A percentile compares a stretch with the other conserved stretches of the same genome.
These are phyloP conservation scores for Fusarium sp. DNA, from an alignment of 2,329 filamentous ascomycete species.

Conservation along the genomic window DNA sequence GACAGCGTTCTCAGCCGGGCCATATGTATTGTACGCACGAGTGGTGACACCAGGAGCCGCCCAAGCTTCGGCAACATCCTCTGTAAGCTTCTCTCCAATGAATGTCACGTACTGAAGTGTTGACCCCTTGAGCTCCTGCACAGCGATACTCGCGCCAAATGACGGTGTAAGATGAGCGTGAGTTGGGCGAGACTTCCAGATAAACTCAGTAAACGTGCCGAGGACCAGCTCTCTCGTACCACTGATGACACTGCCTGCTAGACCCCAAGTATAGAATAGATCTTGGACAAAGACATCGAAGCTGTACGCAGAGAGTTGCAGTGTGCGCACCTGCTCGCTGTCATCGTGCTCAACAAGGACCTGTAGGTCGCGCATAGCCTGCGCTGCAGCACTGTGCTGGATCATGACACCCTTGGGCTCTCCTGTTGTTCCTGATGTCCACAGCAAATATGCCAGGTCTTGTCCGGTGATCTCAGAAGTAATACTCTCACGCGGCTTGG, in stretches of 20 bases:
- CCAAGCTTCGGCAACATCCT: slow-evolving; percentile 31
- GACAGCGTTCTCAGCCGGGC: slow-evolving; percentile 22
- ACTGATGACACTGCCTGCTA: slow-evolving; percentile 14
- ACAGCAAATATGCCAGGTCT: slow-evolving; percentile 23
- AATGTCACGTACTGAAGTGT: slow-evolving; percentile 26
- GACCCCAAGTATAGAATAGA: slow-evolving; percentile 25
- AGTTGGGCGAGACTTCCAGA: slow-evolving; percentile 24
- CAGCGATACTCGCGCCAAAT: slow-evolving; percentile 26
- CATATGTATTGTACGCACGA: slow-evolving; percentile 27
- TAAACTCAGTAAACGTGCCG: slow-evolving; percentile 28
- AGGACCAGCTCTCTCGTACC: slow-evolving; percentile 25
- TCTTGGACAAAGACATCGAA: slow-evolving; percentile 35
- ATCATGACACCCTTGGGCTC: slow-evolving; percentile 36
- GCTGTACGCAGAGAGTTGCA: slow-evolving; percentile 29
- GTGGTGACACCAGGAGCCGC: slow-evolving; percentile 20
- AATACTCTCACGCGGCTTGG: background rate
- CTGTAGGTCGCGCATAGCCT: slow-evolving; percentile 29
- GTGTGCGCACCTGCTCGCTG: slow-evolving; percentile 14
- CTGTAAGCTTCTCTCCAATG: slow-evolving; percentile 26
- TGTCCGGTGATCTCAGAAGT: background rate
- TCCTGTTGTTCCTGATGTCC: slow-evolving; percentile 29
- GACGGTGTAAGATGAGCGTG: slow-evolving; percentile 31
- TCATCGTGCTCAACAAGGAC: slow-evolving; percentile 27
- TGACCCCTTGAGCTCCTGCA: slow-evolving; percentile 22
- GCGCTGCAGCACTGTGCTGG: slow-evolving; percentile 18